phyloP scores from a whole-genome alignment of 805 yeast genomes.

The Metschnikowia proteae region DNA sequence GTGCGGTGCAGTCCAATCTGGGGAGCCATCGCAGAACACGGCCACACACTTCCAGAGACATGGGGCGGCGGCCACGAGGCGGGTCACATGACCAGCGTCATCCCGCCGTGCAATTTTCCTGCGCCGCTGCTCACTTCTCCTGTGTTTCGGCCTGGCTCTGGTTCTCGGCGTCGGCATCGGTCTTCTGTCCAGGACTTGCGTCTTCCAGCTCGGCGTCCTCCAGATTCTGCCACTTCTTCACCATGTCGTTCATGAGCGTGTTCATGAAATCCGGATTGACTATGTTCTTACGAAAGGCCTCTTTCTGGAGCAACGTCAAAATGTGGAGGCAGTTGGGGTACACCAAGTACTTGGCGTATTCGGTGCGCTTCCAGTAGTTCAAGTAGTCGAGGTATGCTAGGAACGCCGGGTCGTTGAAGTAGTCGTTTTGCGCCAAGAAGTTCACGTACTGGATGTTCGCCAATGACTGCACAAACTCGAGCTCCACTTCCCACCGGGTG shows the following conservation, averaged over 20 bases:
- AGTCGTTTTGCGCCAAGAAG: slow-evolving; percentile 79
- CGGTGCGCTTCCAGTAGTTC: slow-evolving; percentile 79
- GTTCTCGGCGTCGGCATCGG: not conserved
- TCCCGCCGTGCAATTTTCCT: too few relatives aligned
- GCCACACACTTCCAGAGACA: not conserved
- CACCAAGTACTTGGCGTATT: slow-evolving; percentile 65
- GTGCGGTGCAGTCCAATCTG: slow-evolving; percentile 1
- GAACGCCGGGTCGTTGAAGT: slow-evolving; percentile 67
- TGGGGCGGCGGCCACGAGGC: too few relatives aligned
- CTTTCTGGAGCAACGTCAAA: slow-evolving; percentile 56
- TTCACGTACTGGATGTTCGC: slow-evolving; percentile 87
- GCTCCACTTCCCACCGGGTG: slow-evolving; percentile 81
- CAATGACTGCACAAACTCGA: slow-evolving; percentile 91
- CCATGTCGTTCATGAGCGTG: slow-evolving; percentile 71
- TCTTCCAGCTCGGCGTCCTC: not conserved
- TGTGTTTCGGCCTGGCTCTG: too few relatives aligned
- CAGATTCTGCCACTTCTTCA: slow-evolving; percentile 55
- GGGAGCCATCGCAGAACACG: not conserved
- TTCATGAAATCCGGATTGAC: slow-evolving; percentile 55
- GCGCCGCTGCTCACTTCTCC: too few relatives aligned
- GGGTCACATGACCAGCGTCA: too few relatives aligned
- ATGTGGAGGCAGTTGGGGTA: slow-evolving; percentile 89
- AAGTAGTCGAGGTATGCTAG: slow-evolving; percentile 73
- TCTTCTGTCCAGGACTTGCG: not conserved
- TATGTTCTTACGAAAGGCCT: slow-evolving; percentile 52